These are phyloP conservation scores for Tuber borchii DNA, from an alignment of 495 filamentous ascomycete genomes.

Conservation along the genomic window DNA sequence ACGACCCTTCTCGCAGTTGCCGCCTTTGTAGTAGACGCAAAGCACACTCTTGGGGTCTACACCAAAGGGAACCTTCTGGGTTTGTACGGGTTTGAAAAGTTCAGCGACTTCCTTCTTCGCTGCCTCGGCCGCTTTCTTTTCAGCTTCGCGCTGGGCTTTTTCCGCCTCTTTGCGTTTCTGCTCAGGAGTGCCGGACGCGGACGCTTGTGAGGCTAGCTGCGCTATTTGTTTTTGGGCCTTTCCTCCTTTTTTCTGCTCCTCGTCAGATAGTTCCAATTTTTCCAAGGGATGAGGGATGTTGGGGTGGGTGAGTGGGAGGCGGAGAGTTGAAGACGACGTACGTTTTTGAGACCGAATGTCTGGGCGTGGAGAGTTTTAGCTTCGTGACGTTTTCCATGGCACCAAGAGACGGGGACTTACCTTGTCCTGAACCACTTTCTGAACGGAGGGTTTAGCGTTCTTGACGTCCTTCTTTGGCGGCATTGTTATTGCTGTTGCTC, in stretches of 20 bases:
- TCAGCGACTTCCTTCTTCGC: conserved; percentile 73
- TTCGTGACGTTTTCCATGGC: neutral
- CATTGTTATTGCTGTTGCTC: conserved; percentile 49
- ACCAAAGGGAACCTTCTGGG: conserved; percentile 94
- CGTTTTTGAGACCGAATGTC: conserved; percentile 99
- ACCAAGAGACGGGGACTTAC: conserved; percentile 43
- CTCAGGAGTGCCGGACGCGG: conserved; percentile 66
- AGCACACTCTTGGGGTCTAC: conserved; percentile 98
- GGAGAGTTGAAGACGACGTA: conserved; percentile 44
- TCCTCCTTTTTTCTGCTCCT: conserved; percentile 75
- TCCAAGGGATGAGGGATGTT: conserved; percentile 3
- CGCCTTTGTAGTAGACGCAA: conserved; percentile 92
- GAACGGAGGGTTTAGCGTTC: conserved; percentile 59
- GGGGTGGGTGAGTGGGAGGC: conserved; percentile 22
- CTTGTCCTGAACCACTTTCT: conserved; percentile 78
- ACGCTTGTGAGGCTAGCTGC: conserved; percentile 64
- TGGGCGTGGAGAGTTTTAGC: conserved; percentile 37
- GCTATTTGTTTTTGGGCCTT: conserved; percentile 83
- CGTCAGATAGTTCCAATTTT: conserved; percentile 23
- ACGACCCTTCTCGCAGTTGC: conserved; percentile 86
- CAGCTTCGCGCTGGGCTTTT: conserved; percentile 71
- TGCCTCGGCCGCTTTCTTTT: conserved; percentile 75
- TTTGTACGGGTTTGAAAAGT: conserved; percentile 87
- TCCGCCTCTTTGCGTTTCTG: conserved; percentile 86
- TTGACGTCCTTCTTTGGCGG: conserved; percentile 80